phyloP scores from a whole-genome alignment of 306 rosid genomes.

The Begonia masoniana region DNA sequence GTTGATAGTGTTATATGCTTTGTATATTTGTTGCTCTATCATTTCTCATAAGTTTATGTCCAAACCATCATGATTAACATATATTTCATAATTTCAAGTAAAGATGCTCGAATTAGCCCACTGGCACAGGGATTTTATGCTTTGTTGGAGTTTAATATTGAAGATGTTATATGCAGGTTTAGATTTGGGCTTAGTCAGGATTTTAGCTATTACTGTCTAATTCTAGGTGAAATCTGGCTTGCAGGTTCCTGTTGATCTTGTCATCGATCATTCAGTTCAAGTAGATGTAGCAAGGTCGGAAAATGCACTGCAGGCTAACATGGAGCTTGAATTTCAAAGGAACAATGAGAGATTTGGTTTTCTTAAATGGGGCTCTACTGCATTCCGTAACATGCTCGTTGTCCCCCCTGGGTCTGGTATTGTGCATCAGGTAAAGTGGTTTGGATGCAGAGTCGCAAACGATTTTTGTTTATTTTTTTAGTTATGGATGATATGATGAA shows the following conservation, averaged over 20 bases:
- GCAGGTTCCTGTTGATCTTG: slow-evolving; percentile 96
- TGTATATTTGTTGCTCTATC: too few relatives aligned
- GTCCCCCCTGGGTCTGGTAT: slow-evolving; percentile 97
- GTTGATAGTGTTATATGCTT: too few relatives aligned
- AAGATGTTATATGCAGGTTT: not conserved
- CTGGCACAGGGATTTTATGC: too few relatives aligned
- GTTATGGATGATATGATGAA: too few relatives aligned
- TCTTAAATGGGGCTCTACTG: slow-evolving; percentile 88
- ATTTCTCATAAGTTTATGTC: too few relatives aligned
- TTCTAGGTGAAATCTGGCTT: slow-evolving; percentile 12
- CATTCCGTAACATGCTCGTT: slow-evolving; percentile 84
- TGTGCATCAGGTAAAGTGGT: slow-evolving; percentile 70
- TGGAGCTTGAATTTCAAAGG: slow-evolving; percentile 84
- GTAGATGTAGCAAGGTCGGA: slow-evolving; percentile 78
- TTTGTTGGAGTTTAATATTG: too few relatives aligned
- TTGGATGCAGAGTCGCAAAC: slow-evolving; percentile 4
- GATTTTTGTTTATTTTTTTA: too few relatives aligned
- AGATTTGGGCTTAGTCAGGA: not conserved
- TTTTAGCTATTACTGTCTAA: slow-evolving; percentile 2
- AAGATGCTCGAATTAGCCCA: too few relatives aligned
- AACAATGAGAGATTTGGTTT: slow-evolving; percentile 91
- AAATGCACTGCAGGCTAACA: slow-evolving; percentile 83
- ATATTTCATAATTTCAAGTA: too few relatives aligned
- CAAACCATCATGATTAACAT: too few relatives aligned
- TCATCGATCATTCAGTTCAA: slow-evolving; percentile 89